Percentiles rank a stretch among this genome's conserved stretches.
Evolutionary conservation across 2,329 filamentous ascomycete genomes (phyloP).

Genomic region (Curvularia lunata): DNA sequence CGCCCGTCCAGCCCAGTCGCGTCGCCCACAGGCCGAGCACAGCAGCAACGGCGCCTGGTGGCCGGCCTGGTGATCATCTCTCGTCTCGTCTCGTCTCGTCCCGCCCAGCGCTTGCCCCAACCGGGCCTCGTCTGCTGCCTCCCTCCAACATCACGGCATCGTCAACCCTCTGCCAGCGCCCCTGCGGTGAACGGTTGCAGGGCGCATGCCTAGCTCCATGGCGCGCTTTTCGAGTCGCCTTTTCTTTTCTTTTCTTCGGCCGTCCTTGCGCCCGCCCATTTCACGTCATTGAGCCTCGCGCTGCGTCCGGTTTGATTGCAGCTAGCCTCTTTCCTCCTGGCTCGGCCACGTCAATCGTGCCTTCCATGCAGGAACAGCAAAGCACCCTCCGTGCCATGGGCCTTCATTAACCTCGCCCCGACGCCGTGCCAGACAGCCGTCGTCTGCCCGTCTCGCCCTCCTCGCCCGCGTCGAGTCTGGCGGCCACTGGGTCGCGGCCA

Average conservation of each 20-base stretch:
- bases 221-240: conserved; percentile 11
- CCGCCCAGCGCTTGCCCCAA: conserved; percentile 7
- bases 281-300: conserved; percentile 27
- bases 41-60: not conserved
- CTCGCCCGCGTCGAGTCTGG: conserved; percentile 25
- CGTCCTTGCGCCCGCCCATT: conserved; percentile 15
- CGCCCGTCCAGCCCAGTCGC: no score
- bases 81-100: not conserved
- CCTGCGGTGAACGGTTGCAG: conserved; percentile 27
- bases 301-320: conserved; percentile 13
- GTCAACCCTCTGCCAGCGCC: no score
- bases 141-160: not conserved
- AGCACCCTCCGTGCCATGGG: conserved; percentile 29
- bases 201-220: conserved; percentile 25
- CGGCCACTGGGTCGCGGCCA: no score
- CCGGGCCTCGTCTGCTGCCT: conserved; percentile 3
- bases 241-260: conserved; percentile 12
- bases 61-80: conserved; percentile 16
- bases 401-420: conserved; percentile 37
- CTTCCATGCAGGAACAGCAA: conserved; percentile 48
- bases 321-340: conserved; percentile 25
- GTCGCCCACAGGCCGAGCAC: no score
- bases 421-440: conserved; percentile 37
- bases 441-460: conserved; percentile 33
- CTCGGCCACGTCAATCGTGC: conserved; percentile 45